A percentile compares a stretch with the other conserved stretches of the same genome.
Evolutionary conservation across 2,329 filamentous ascomycete species (phyloP).

Genomic region (Elsinoe australis): DNA sequence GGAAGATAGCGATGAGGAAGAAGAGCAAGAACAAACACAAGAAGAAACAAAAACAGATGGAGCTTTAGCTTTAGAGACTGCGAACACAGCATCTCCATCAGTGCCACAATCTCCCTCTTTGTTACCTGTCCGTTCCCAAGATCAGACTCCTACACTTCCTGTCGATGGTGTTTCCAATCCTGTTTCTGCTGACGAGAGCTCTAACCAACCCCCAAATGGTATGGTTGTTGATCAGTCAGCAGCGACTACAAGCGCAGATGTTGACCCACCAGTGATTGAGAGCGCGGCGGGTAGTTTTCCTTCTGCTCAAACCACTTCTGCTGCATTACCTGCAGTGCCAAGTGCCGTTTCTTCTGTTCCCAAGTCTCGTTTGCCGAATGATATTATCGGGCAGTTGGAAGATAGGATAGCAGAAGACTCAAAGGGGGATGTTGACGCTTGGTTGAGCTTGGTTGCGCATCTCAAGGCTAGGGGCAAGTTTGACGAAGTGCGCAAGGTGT

Average conservation of each 20-base stretch:
- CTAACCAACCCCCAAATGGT: background rate
- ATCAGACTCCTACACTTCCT: constrained; percentile 14
- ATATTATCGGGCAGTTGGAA: constrained; percentile 73
- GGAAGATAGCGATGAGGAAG: constrained; percentile 55
- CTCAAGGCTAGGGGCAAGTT: constrained; percentile 73
- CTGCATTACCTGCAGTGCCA: constrained; percentile 11
- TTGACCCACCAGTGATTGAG: constrained; percentile 17
- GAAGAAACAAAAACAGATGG: constrained; percentile 14
- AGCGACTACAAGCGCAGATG: background rate
- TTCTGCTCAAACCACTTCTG: constrained; percentile 4
- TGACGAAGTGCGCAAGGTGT: constrained; percentile 70
- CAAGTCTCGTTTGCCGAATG: constrained; percentile 56
- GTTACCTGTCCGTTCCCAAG: constrained; percentile 14
- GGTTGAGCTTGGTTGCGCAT: constrained; percentile 79
- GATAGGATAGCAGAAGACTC: constrained; percentile 88
- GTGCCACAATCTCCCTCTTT: constrained; percentile 18
- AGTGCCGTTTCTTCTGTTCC: constrained; percentile 26
- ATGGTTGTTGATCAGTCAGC: background rate
- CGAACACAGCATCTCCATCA: constrained; percentile 18
- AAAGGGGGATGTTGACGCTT: constrained; percentile 84
- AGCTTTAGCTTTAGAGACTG: constrained; percentile 19
- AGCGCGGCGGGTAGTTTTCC: background rate
- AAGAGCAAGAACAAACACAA: constrained; percentile 30
- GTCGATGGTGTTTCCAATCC: constrained; percentile 18
- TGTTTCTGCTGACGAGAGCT: constrained; percentile 16